Evolutionary conservation across 2,329 filamentous ascomycete genomes (phyloP).

Genomic region (Botrytis hyacinthi): DNA sequence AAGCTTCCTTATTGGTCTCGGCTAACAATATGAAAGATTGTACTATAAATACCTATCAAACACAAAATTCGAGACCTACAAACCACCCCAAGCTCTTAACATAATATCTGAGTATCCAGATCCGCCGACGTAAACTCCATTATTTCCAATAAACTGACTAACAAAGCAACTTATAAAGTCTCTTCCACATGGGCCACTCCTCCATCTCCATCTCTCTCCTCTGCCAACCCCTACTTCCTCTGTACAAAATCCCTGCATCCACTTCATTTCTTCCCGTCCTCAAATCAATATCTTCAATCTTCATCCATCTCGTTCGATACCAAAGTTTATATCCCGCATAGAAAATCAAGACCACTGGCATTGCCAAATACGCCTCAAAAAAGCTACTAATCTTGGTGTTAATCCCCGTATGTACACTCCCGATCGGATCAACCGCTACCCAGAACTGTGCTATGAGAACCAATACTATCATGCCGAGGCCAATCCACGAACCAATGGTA

Average conservation of each 20-base stretch:
- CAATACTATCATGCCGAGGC: slow-evolving; percentile 53
- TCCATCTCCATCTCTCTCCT: neutral
- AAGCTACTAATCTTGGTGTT: slow-evolving; percentile 59
- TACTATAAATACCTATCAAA: neutral
- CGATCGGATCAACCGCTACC: slow-evolving; percentile 75
- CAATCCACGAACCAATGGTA: slow-evolving; percentile 60
- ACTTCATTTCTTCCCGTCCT: slow-evolving; percentile 76
- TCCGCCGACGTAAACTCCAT: neutral
- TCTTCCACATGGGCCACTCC: slow-evolving; percentile 4
- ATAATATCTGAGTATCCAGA: neutral
- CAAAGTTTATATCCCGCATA: slow-evolving; percentile 77
- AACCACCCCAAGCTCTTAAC: neutral
- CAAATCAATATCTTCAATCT: slow-evolving; percentile 75
- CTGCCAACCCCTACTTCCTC: slow-evolving; percentile 60
- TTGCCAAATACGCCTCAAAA: slow-evolving; percentile 70
- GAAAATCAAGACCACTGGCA: slow-evolving; percentile 64
- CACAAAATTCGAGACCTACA: neutral
- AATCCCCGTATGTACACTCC: slow-evolving; percentile 42
- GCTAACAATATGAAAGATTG: neutral
- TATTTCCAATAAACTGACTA: neutral
- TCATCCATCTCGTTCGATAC: slow-evolving; percentile 67
- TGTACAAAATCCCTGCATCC: slow-evolving; percentile 52
- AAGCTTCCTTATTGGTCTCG: neutral
- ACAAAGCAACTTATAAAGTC: slow-evolving; percentile 1
- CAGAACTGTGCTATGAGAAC: slow-evolving; percentile 58